Base-by-base conservation (phyloP, 768 basidiomycete species). In the Mycena crocata region DNA sequence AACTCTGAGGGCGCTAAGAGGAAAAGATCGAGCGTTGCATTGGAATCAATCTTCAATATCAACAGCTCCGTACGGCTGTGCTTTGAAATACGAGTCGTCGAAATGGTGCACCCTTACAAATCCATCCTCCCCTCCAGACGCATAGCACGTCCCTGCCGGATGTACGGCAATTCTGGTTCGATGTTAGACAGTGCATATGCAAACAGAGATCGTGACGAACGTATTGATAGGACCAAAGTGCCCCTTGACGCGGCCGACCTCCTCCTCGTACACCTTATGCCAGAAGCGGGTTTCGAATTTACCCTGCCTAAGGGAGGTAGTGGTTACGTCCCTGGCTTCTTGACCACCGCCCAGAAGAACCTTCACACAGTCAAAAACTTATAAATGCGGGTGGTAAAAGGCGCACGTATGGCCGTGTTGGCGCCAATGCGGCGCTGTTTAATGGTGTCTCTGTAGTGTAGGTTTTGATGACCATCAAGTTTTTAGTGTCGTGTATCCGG, bases 221-320 rank as follows among this genome's bases (percentile, higher is more conserved):
- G 95, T 96, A 80, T 97, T 96, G 80, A 96, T 90, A 45, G 95
- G 95, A 12, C 95, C 95, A 75, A 99, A 99, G 79, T 99, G 97
- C 15, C 98, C 98, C 78, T 96, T 96, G 45, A 99, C 96, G 14
- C 96, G 89, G 21, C 97, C 96, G 58, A 99, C 92, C 77, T 99
- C 97, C 83, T 98, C 96, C 79, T 97, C 96, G 72, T 97, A 93
- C 39, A 97, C 85, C 72, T 92, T 95, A 84, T 99, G 97, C 95
- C 96, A 99, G 83, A 99, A 98, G 40, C 96, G 87, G 14, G 95
- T 94, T 81, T 99, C 98, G 78, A 99, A 99, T 80, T 98, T 98
- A 24, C 97, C 98, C 77, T 98, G 94, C 56, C 98, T 89, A 26
- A 89, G 74, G 2, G 95, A 95, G 1, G 97, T 99, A 10, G 95